A percentile compares a stretch with the other conserved stretches of the same genome.
phyloP scores from a whole-genome alignment of 257 asterid genomes.

The Solanum piurae region DNA sequence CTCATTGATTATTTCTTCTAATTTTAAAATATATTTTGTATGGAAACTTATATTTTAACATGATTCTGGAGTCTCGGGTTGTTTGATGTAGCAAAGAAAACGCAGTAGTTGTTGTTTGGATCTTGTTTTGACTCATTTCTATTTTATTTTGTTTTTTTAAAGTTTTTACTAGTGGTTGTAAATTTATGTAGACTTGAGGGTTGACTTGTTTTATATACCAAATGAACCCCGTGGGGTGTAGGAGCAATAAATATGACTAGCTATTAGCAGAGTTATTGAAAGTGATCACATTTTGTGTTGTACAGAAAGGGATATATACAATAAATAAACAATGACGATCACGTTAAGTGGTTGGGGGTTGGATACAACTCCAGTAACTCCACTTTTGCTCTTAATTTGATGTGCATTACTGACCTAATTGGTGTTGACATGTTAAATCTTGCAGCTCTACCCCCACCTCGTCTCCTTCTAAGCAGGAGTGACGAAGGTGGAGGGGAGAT shows the following conservation, averaged over 20 bases:
- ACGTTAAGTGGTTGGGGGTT: conserved; percentile 7
- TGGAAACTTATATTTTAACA: not conserved
- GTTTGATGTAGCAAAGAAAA: not conserved
- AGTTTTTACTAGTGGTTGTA: not conserved
- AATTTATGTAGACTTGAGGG: not conserved
- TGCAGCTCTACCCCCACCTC: not conserved
- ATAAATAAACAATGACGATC: not conserved
- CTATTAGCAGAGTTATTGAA: not conserved
- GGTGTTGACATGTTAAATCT: not conserved
- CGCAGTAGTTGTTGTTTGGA: not conserved
- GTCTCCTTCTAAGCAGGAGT: not conserved
- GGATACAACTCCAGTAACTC: not conserved
- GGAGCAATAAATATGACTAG: not conserved
- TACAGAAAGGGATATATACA: not conserved
- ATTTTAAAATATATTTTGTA: not conserved
- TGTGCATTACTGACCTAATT: not conserved
- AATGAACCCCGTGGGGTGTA: not conserved
- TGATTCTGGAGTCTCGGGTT: not conserved
- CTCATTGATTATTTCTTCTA: not conserved
- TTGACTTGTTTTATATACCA: not conserved
- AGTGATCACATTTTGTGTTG: not conserved
- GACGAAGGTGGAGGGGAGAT: not conserved
- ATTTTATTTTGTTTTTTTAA: not conserved
- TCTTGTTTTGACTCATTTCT: not conserved
- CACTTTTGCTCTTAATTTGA: not conserved